Conservation (phyloP, 176 grass and related monocot species). For the Oryza australiensis region DNA sequence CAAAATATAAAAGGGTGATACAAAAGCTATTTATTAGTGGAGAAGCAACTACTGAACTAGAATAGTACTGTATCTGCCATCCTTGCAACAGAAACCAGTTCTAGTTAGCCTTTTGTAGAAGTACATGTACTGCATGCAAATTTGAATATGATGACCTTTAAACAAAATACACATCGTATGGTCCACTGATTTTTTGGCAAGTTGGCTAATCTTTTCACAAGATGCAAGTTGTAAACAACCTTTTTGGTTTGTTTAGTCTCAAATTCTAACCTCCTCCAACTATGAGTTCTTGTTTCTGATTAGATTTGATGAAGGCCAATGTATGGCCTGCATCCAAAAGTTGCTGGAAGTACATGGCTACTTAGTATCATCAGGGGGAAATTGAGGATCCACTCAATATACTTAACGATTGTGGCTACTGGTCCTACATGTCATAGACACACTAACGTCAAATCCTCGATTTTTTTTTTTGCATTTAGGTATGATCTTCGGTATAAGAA, state of each 20-base stretch:
- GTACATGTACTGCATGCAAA: slow-evolving; percentile 24
- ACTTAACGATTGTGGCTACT: not conserved
- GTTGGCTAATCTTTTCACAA: not conserved
- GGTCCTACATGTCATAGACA: not conserved
- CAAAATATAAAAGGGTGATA: not conserved
- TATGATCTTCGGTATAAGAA: not conserved
- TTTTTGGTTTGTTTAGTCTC: not conserved
- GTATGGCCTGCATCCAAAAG: slow-evolving; percentile 20
- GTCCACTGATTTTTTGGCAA: slow-evolving; percentile 11
- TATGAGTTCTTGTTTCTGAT: not conserved
- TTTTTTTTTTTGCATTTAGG: not conserved
- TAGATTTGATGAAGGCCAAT: slow-evolving; percentile 1
- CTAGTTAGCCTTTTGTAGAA: slow-evolving; percentile 19
- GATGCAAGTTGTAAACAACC: slow-evolving; percentile 13
- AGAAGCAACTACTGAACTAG: slow-evolving; percentile 20
- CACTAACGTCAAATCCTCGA: not conserved
- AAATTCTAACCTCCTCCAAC: not conserved
- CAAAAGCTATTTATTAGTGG: slow-evolving; percentile 29
- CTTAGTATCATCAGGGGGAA: not conserved
- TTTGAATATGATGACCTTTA: slow-evolving; percentile 29
- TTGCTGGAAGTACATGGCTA: slow-evolving; percentile 8
- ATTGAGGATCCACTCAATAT: not conserved
- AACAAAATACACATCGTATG: not conserved
- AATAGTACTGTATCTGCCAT: not conserved
- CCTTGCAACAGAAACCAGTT: slow-evolving; percentile 43